Evolutionary conservation across 2,329 filamentous ascomycete genomes (phyloP), one percentile per base, ranked within the genome.

Genomic region (Purpureocillium lavendulum): DNA sequence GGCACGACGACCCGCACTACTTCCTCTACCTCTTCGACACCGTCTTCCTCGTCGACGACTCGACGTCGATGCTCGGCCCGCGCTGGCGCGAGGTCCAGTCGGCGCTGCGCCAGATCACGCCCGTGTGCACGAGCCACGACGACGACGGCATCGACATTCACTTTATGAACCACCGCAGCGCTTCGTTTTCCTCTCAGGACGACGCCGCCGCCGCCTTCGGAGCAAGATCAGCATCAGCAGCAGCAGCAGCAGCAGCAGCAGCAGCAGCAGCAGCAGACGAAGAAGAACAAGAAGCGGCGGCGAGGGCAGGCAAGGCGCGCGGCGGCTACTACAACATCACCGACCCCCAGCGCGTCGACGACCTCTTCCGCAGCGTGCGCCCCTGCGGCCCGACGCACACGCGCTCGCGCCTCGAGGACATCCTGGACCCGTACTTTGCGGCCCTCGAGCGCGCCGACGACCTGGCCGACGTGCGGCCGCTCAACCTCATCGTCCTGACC

Each of bases 401-500:
- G 0, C 89, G 87, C 2, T 69, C 65, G 29, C 74, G 84, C 8
- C 71, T 96, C 2, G 69, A 80, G 41, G 60, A 72, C 35, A 88
- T 97, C 47, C 67, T 96, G 5, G 67, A 71, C 34, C 79, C 84
- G 0, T 96, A 96, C 55, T 56, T 94, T 3, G 55, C 43, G 2
- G 41, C 47, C 9, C 47, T 63, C 4, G 60, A 59, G 4, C 56
- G 69, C 14, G 60, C 64, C 0, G 63, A 70, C 3, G 59, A 63
- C 12, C 42, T 59, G 1, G 58, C 63, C 21, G 57, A 56, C 6
- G 69, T 84, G 16, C 89, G 87, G 55, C 87, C 88, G 1, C 66
- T 95, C 35, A 96, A 96, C 55, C 73, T 97, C 58, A 95, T 97
- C 51, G 82, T 94, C 45, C 84, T 97, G 54, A 97, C 92, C 0